Percentiles rank a stretch among this genome's conserved stretches.
phyloP scores from a whole-genome alignment of 305 asterid species.

The Fraxinus greggii region DNA sequence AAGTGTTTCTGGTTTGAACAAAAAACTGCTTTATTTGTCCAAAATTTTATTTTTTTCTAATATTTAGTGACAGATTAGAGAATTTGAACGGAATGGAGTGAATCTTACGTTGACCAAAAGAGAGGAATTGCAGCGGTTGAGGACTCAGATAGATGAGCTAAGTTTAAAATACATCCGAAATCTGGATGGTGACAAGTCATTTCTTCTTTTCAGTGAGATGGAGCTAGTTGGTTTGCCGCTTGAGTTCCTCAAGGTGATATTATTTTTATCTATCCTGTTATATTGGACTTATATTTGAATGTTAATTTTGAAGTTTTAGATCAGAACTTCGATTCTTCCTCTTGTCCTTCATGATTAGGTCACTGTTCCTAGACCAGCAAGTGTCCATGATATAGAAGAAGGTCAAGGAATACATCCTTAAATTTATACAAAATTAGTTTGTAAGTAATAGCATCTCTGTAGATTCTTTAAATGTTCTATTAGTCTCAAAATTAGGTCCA shows the following conservation, averaged over 20 bases:
- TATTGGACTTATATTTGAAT: conserved; percentile 1
- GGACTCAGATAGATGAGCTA: conserved; percentile 72
- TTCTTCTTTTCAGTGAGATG: conserved; percentile 59
- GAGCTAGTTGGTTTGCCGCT: conserved; percentile 84
- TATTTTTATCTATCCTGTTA: conserved; percentile 8
- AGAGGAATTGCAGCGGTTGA: conserved; percentile 77
- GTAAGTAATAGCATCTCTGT: not conserved
- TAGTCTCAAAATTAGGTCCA: not conserved
- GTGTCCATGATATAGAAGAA: not conserved
- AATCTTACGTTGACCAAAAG: conserved; percentile 80
- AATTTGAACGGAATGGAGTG: conserved; percentile 88
- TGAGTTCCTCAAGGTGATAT: conserved; percentile 72
- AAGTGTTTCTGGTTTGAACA: conserved; percentile 16
- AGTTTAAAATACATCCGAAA: conserved; percentile 75
- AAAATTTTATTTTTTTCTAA: conserved; percentile 46
- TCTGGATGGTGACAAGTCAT: conserved; percentile 63
- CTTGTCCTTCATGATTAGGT: conserved; percentile 20
- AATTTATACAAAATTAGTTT: not conserved
- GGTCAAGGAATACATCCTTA: not conserved
- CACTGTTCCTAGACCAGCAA: conserved; percentile 10
- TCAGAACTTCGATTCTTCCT: not conserved
- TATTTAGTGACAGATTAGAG: conserved; percentile 94
- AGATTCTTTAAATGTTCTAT: not conserved
- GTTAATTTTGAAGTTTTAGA: not conserved
- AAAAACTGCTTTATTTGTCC: conserved; percentile 28